Evolutionary conservation across 768 basidiomycete species (phyloP), one percentile per base, ranked within the genome.

Genomic region (Leccinum longicurvipes): DNA sequence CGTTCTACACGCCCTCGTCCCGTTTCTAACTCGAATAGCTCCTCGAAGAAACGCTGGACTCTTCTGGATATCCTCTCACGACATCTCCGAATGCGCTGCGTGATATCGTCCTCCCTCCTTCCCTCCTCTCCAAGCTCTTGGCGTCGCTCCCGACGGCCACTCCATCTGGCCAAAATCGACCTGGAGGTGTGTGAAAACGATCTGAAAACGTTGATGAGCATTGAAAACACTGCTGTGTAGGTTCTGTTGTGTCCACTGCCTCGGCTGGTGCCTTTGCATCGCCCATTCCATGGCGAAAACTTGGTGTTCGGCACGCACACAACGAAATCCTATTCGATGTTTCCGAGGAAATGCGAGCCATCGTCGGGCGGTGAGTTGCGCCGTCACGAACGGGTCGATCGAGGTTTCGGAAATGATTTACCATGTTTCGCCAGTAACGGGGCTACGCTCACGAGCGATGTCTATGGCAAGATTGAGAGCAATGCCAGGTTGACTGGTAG

Each of bases 321-420:
- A 96, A 97, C 65, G 95, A 98, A 71, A 86, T 97, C 17, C 91
- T 92, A 68, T 93, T 98, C 68, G 95, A 98, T 66, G 78, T 97
- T 56, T 77, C 82, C 0, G 96, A 98, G 70, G 83, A 88, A 50
- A 75, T 97, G 47, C 83, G 82, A 60, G 91, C 64, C 54, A 73
- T 71, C 47, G 62, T 63, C 51, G 68, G 69, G 41, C 59, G 73
- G 69, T 70, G 47, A 50, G 65, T 60, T 34, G 24, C 8, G 19
- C 11, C 27, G 6, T 41, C 51, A 15, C 9, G 27, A 45, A 23
- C n/a, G 12, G 2, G n/a, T 29, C 23, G n/a, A 17, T 27, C 23
- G 15, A 29, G 12, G 1, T 17, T 48, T 46, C n/a, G 8, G 23
- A 44, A 19, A 56, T 23, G n/a, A 48, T 25, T 10, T 7, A 0